These are phyloP conservation scores for Euphorbia tirucalli DNA, from an alignment of 345 rosid genomes.

Conservation along the genomic window DNA sequence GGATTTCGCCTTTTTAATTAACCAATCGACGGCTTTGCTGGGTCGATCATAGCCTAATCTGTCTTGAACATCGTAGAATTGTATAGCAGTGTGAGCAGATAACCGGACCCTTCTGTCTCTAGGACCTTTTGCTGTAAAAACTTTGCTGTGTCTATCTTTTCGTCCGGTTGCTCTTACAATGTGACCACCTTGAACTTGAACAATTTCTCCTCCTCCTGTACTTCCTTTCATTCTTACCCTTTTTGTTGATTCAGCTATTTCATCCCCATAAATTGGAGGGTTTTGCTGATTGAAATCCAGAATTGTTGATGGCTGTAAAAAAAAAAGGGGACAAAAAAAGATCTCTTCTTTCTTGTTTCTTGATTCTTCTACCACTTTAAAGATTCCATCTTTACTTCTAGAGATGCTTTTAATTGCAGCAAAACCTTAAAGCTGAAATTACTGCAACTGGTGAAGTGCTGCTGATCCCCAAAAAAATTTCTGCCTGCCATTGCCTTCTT, in stretches of 20 bases:
- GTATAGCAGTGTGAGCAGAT: conserved; percentile 85
- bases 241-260: conserved; percentile 13
- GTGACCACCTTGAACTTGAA: conserved; percentile 79
- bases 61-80: conserved; percentile 87
- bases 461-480: conserved; percentile 50
- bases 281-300: conserved; percentile 38
- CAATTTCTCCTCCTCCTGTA: conserved; percentile 61
- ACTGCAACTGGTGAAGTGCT: conserved; percentile 38
- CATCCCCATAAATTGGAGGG: conserved; percentile 29
- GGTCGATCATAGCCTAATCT: conserved; percentile 83
- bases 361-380: background rate
- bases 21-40: conserved; percentile 92
- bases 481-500: conserved; percentile 46
- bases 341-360: background rate
- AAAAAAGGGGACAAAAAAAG: background rate
- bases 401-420: conserved; percentile 26
- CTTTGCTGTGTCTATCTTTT: conserved; percentile 86
- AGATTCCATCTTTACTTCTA: conserved; percentile 8
- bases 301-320: conserved; percentile 11
- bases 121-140: conserved; percentile 72
- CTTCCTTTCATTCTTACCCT: conserved; percentile 49
- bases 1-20: conserved; percentile 69
- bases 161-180: conserved; percentile 69
- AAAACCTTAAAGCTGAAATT: conserved; percentile 36
- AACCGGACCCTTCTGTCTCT: conserved; percentile 76